Evolutionary conservation across 768 basidiomycete species (phyloP).

Genomic region (Calocybe cyanea): DNA sequence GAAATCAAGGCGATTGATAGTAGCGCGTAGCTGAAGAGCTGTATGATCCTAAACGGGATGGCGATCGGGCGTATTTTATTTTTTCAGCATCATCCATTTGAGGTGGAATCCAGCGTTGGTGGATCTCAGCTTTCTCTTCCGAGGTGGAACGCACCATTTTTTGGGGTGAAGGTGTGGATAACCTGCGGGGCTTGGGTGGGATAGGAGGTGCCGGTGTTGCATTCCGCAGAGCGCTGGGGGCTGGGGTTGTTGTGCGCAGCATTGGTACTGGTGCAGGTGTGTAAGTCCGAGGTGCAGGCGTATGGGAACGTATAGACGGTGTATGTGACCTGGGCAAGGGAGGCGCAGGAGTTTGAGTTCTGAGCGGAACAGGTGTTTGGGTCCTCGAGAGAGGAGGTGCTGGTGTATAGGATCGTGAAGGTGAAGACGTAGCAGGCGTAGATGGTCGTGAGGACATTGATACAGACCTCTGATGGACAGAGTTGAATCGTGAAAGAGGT

Average conservation of each 20-base stretch:
- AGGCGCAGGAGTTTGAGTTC: conserved; percentile 32
- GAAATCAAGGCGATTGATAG: conserved; percentile 19
- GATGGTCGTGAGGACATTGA: conserved; percentile 50
- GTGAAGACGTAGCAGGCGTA: conserved; percentile 41
- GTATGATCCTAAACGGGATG: conserved; percentile 24
- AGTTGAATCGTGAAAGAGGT: conserved; percentile 47
- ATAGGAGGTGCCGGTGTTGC: conserved; percentile 28
- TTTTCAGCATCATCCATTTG: conserved; percentile 17
- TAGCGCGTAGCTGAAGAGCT: conserved; percentile 18
- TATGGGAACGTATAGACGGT: conserved; percentile 22
- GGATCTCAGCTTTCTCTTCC: conserved; percentile 61
- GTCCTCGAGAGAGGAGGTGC: conserved; percentile 25
- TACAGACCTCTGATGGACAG: conserved; percentile 53
- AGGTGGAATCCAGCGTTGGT: conserved; percentile 65
- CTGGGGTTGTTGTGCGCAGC: conserved; percentile 30
- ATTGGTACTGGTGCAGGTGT: conserved; percentile 39
- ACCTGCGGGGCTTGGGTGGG: conserved; percentile 44
- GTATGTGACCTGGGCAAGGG: conserved; percentile 22
- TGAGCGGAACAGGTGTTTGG: conserved; percentile 15
- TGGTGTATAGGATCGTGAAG: conserved; percentile 39
- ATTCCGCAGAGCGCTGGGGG: conserved; percentile 34
- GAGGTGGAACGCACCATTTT: conserved; percentile 60
- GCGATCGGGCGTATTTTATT: conserved; percentile 21
- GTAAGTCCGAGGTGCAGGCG: conserved; percentile 30
- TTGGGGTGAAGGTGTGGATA: conserved; percentile 51